Evolutionary conservation across 2,329 filamentous ascomycete genomes (phyloP).

Genomic region (Parastagonospora avenae): DNA sequence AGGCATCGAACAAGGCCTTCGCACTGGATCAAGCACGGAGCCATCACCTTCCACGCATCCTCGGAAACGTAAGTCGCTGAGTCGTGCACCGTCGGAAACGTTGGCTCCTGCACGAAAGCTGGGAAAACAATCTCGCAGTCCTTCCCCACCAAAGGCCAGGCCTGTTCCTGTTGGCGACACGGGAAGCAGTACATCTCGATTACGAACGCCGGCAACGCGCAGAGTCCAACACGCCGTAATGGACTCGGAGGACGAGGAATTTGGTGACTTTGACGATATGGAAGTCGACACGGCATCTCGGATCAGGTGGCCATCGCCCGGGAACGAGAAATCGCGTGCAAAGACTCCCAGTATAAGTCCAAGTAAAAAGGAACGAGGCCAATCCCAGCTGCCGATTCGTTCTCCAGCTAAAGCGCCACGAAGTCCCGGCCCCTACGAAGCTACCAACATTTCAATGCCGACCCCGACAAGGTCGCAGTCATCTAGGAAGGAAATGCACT

Average conservation of each 20-base stretch:
- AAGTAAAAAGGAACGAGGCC: conserved; percentile 3
- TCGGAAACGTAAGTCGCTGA: conserved; percentile 40
- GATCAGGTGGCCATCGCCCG: conserved; percentile 14
- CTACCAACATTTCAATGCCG: conserved; percentile 20
- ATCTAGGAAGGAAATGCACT: conserved; percentile 7
- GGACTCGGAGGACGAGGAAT: conserved; percentile 42
- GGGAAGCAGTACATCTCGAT: not conserved
- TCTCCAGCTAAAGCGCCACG: conserved; percentile 33
- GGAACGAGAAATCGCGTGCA: conserved; percentile 12
- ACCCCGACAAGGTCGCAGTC: conserved; percentile 27
- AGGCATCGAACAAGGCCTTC: conserved; percentile 8
- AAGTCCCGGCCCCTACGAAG: conserved; percentile 19
- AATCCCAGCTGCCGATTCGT: conserved; percentile 25
- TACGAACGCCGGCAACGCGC: conserved; percentile 17
- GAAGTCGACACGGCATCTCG: conserved; percentile 22
- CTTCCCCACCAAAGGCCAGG: conserved; percentile 21
- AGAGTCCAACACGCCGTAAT: conserved; percentile 27
- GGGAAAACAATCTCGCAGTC: conserved; percentile 28
- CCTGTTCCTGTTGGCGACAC: not conserved
- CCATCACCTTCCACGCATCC: conserved; percentile 9
- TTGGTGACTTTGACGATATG: conserved; percentile 33
- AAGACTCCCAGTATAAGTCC: conserved; percentile 17
- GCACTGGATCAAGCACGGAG: conserved; percentile 4
- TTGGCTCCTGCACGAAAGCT: conserved; percentile 34
- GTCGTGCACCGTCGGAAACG: conserved; percentile 33